Evolutionary conservation across 78 protist genomes (phyloP), one percentile per base, ranked within the genome.

Genomic region (Dictyostelium capitatum): DNA sequence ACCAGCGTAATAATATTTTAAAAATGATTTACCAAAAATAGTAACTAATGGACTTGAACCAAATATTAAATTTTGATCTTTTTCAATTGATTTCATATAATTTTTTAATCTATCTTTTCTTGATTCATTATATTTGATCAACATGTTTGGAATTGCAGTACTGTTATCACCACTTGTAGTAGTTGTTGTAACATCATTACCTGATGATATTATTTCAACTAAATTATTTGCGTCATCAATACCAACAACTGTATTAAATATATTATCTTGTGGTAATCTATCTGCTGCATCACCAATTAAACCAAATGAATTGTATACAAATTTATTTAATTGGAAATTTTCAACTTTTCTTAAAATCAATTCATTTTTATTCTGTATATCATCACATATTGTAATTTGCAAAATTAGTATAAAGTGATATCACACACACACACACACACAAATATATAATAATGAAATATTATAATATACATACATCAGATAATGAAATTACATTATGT

Each of bases 241-340:
- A 43, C 73, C 83, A 79, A 79, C 32, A 6, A 50, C 25, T 28
- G 83, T 79, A 54, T 17, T 32, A 37, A n/a, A 56, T 54, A 54
- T n/a, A 54, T 37, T 54, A 79, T 79, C 83, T 8, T 54, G 37
- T 79, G 83, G 47, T 43, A 79, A 79, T 54, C 14, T 5, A 56
- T 79, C 83, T 32, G 83, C 83, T 43, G 83, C 41, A 79, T 79
- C 67, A 20, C 83, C 83, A 79, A 79, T 79, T 56, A 79, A 51
- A 30, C 47, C 23, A 19, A 79, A 30, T 48, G 57, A 48, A 54
- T 54, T 37, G 19, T 54, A n/a, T 43, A 23, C 12, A 54, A 62
- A 54, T 54, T 28, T n/a, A 19, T 23, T 73, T 73, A 37, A 73
- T 43, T n/a, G 56, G 14, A 1, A n/a, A 19, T 37, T 47, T 32